Base-by-base conservation (phyloP, 257 asterid species). In the Gynochthodes officinalis region DNA sequence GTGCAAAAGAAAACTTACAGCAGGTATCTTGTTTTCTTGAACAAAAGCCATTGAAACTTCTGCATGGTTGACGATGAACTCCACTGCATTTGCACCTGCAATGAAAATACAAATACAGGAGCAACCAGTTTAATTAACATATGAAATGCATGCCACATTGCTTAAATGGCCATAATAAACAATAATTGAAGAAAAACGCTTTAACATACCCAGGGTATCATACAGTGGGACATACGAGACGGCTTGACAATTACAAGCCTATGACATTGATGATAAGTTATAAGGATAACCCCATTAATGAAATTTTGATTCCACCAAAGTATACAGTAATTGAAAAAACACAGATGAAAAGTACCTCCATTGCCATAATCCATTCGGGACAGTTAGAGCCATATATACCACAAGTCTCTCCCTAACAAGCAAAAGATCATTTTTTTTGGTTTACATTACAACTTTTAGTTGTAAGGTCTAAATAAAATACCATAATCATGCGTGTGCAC, bases 51-150 rank as follows among this genome's bases (percentile, higher is more conserved):
- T 80, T 52, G 96, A 87, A 71, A 94, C 83, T 80, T 94, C 96
- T 10, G 98, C 97, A 71, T 94, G 96, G 80, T 91, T 94, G 79
- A 94, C 85, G 65, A 94, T 91, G 89, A 78, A 94, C 83, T 94
- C 98, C 42, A 94, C 96, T 30, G 98, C 98, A 82, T 91, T 88
- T 70, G 94, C 85, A 73, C 98, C 98, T 94, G 83, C 42, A 37
- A 7, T 37, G 7, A 37, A n/a, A n/a, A n/a, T n/a, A n/a, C n/a
- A n/a, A 1, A 46, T 59, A 69, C 25, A 69, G 1, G 37, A 60
- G 21, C 27, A n/a, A 19, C 40, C 25, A 14, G 63, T 16, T n/a
- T 4, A 27, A 23, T 66, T 60, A 19, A 2, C 71, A 59, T 23
- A 23, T 1, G 50, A 30, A 32, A 30, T 14, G 27, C 18, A 19